Conservation (phyloP, 805 yeast species). For the Saccharomycopsis sp. region DNA sequence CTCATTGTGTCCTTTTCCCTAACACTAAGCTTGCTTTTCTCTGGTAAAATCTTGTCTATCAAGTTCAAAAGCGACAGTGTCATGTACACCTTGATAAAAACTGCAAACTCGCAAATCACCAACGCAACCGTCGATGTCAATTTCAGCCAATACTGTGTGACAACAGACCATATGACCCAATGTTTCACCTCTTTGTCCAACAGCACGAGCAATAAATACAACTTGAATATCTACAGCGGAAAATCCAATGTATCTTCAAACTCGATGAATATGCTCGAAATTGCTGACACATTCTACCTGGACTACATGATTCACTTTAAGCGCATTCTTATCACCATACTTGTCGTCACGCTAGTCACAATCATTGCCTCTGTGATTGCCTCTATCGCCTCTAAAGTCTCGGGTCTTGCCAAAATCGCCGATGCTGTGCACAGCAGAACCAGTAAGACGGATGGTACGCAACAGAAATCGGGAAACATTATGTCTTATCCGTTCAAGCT, state of each 20-base stretch:
- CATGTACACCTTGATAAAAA: conserved; percentile 18
- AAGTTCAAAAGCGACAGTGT: conserved; percentile 7
- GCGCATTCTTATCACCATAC: background rate
- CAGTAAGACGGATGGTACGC: background rate
- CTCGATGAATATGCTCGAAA: conserved; percentile 9
- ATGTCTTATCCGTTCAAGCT: background rate
- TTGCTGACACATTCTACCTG: conserved; percentile 4
- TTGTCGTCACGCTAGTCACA: background rate
- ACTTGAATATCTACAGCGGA: background rate
- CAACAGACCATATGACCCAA: background rate
- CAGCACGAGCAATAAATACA: background rate
- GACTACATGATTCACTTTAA: conserved; percentile 8
- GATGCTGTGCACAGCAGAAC: background rate
- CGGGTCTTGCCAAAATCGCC: background rate
- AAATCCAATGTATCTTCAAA: background rate
- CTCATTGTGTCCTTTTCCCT: conserved; percentile 9
- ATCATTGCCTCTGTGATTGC: background rate
- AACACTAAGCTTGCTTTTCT: conserved; percentile 5
- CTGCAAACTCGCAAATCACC: conserved; percentile 44
- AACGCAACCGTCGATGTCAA: conserved; percentile 19
- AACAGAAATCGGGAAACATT: background rate
- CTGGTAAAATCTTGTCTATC: conserved; percentile 5
- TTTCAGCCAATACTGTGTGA: conserved; percentile 9
- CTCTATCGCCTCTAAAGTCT: background rate
- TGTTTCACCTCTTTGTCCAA: conserved; percentile 11